These are phyloP conservation scores for Podaxis pistillaris DNA, from an alignment of 768 basidiomycete genomes.

Conservation along the genomic window DNA sequence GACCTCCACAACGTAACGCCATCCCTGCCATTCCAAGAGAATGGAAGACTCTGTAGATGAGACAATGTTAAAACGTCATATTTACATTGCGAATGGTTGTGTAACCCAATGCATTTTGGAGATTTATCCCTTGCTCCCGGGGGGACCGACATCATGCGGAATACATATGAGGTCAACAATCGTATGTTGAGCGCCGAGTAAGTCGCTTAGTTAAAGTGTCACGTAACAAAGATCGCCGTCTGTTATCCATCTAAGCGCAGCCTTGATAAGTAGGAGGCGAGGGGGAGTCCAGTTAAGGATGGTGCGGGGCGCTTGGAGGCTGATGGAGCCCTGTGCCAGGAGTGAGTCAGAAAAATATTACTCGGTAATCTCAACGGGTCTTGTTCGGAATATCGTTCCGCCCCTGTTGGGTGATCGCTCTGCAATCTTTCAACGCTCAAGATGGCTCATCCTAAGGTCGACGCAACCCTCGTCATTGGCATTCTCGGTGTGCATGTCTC, in stretches of 20 bases:
- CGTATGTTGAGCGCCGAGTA: neutral
- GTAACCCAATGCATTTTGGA: neutral
- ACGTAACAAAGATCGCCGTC: neutral
- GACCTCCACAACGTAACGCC: neutral
- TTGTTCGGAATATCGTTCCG: constrained; percentile 1
- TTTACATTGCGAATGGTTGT: neutral
- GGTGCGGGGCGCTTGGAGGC: neutral
- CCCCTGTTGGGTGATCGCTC: neutral
- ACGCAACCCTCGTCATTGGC: constrained; percentile 33
- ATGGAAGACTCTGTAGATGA: neutral
- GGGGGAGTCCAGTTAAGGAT: too few species aligned
- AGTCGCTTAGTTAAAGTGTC: neutral
- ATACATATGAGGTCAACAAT: neutral
- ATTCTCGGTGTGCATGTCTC: constrained; percentile 44
- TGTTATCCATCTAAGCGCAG: neutral
- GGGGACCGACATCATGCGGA: neutral
- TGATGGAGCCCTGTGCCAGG: neutral
- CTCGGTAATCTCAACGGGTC: neutral
- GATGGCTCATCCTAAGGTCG: constrained; percentile 2
- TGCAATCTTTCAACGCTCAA: neutral
- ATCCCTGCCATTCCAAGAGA: neutral
- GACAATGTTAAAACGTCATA: neutral
- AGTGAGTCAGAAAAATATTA: constrained; percentile 5
- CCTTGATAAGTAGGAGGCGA: too few species aligned
- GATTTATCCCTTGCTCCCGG: too few species aligned